Base-by-base conservation (phyloP, 1,284 basidiomycete genomes). In the Neonothopanus nambi region DNA sequence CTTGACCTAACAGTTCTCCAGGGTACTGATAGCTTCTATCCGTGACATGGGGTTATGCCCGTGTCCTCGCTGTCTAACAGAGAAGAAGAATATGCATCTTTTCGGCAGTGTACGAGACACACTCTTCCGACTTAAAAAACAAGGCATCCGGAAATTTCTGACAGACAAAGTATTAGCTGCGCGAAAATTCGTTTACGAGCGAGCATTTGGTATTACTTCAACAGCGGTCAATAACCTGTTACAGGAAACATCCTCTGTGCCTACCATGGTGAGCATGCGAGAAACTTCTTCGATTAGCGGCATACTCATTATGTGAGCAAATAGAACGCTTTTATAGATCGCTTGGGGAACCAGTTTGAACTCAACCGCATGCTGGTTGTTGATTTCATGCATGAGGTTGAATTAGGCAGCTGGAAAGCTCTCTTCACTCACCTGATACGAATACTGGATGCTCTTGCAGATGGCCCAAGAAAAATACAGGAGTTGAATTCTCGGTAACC, bases 351-450 rank as follows among this genome's bases (percentile, higher is more conserved):
- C 2, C 66, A 62, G 0, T 59, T 68, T 13, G 58, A 71, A 18
- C 52, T 65, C 5, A 70, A 65, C 42, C 48, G 20, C 1, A 57
- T 71, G 28, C 59, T 76, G 1, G 61, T 66, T 0, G 62, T 67
- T 0, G 73, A 75, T 54, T 51, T 72, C 5, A 41, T 75, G 55
- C 72, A 75, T 48, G 67, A 75, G 52, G 60, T 70, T 24, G 70
- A 74, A 48, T 55, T 74, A 0, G 73, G 71, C 1, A 62, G 69
- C 0, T 75, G 72, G 70, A 73, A 69, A 48, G 49, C 55, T 0
- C 18, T 70, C 0, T 65, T 73, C 33, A 61, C 52, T 0, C 73
- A 76, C 48, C 50, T 74, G 0, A 36, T 74, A 2, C 66, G 70
- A 1, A 63, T 74, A 2, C 54, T 74, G 0, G 48, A 68, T 38